phyloP scores from a whole-genome alignment of 2,329 filamentous ascomycete genomes.

The Microascus cirrosus region DNA sequence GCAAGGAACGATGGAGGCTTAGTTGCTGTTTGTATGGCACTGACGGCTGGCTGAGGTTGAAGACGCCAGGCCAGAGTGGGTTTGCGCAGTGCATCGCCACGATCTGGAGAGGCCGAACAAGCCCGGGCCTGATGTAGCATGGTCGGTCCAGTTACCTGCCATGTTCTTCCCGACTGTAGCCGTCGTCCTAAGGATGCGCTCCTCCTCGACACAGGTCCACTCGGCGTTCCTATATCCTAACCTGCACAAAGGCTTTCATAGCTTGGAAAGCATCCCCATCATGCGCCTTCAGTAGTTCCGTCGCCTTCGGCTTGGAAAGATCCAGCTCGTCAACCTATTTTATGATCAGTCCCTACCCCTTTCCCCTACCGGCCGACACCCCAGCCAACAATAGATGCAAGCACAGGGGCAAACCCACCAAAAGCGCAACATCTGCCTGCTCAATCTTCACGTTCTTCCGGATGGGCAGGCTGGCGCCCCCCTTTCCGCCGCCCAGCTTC shows the following conservation, averaged over 20 bases:
- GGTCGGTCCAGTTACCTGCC: too few species aligned
- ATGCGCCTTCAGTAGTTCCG: slow-evolving; percentile 59
- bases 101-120: too few species aligned
- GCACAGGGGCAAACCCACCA: slow-evolving; percentile 35
- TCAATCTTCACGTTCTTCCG: slow-evolving; percentile 62
- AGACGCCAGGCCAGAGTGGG: too few species aligned
- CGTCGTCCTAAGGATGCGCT: too few species aligned
- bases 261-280: slow-evolving; percentile 61
- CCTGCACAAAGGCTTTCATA: slow-evolving; percentile 42
- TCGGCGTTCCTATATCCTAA: neutral
- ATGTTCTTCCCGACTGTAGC: too few species aligned
- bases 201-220: neutral
- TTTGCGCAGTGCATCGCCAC: too few species aligned
- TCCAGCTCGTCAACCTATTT: slow-evolving; percentile 62
- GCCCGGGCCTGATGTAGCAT: too few species aligned
- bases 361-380: neutral
- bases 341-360: neutral
- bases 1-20: too few species aligned
- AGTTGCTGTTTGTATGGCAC: too few species aligned
- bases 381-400: neutral
- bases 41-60: too few species aligned
- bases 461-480: slow-evolving; percentile 15
- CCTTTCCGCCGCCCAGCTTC: slow-evolving; percentile 27
- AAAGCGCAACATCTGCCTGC: slow-evolving; percentile 54
- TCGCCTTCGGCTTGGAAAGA: slow-evolving; percentile 59